Base-by-base conservation (phyloP, 495 filamentous ascomycete species). In the Pyrenopolyporus hunteri region DNA sequence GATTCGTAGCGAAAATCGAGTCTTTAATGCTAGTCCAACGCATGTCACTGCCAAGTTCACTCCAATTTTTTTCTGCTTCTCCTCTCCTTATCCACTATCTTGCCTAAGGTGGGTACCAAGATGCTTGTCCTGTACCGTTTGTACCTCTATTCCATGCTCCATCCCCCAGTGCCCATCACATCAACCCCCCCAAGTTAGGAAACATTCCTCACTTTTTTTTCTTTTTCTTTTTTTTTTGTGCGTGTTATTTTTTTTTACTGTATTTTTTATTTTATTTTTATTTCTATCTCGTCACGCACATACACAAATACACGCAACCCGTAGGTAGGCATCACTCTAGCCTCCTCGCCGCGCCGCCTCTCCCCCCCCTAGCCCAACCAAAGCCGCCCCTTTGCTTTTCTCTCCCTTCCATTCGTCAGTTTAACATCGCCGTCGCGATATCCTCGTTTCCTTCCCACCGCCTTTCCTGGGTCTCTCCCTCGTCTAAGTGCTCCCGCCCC, bases 381-480 rank as follows among this genome's bases (percentile, higher is more conserved):
- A 59, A 52, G 16, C 31, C 44, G 39, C 45, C 45, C 19, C 45
- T 55, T 63, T 66, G 52, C 58, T 61, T 66, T 56, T 59, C 39
- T 14, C 35, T 31, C 20, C 25, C 20, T 61, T 51, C 40, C 7
- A 53, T 48, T 64, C 60, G 53, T 61, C 57, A 36, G 48, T 62
- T 61, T 60, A 54, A 37, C 59, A 59, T 71, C 62, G 43, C 43
- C 50, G 58, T 58, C 58, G 58, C 47, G 42, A 45, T 45, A 58
- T 66, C 36, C 23, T 64, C 58, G 46, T 57, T 45, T 22, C 44
- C 26, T 22, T 54, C 61, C 62, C 52, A 63, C 65, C 57, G 53
- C 47, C 55, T 49, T 47, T 64, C 58, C 32, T n/a, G 17, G n/a
- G 13, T 35, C 9, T 33, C 11, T 43, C 37, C 14, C 60, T 50